phyloP scores from a whole-genome alignment of 345 rosid species.

The Eucalyptus pauciflora region DNA sequence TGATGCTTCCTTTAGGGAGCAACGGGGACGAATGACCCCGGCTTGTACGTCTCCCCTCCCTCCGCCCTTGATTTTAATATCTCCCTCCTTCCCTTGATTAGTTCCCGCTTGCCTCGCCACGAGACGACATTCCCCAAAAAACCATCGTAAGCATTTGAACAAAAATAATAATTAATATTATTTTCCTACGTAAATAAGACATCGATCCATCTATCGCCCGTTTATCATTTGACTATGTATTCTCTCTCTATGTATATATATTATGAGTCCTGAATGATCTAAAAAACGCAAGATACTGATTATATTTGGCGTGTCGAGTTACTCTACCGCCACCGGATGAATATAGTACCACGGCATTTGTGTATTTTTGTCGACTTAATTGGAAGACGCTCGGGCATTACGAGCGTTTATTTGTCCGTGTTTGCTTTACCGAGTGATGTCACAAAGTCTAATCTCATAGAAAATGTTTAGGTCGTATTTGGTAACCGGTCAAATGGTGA shows the following conservation, averaged over 20 bases:
- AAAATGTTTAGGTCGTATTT: no score
- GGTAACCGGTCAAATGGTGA: accelerated
- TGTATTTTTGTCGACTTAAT: background rate
- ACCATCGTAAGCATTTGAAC: background rate
- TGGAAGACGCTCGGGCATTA: accelerated
- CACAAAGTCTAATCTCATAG: background rate
- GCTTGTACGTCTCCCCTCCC: background rate
- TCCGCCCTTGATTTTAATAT: background rate
- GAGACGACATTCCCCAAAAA: background rate
- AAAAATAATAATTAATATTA: background rate
- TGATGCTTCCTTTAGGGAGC: background rate
- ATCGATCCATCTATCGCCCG: accelerated
- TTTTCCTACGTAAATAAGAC: no score
- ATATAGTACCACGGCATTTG: background rate
- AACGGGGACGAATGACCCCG: background rate
- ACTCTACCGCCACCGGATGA: background rate
- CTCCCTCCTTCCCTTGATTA: background rate
- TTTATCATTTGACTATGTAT: background rate
- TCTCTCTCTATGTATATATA: no score
- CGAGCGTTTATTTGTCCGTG: background rate
- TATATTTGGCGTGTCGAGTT: no score
- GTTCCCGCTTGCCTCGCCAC: background rate
- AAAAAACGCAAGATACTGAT: accelerated
- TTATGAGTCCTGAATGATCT: accelerated
- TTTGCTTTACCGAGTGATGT: no score